Evolutionary conservation across 1,284 basidiomycete species (phyloP), one percentile per base, ranked within the genome.

Genomic region (Vanrija humicola): DNA sequence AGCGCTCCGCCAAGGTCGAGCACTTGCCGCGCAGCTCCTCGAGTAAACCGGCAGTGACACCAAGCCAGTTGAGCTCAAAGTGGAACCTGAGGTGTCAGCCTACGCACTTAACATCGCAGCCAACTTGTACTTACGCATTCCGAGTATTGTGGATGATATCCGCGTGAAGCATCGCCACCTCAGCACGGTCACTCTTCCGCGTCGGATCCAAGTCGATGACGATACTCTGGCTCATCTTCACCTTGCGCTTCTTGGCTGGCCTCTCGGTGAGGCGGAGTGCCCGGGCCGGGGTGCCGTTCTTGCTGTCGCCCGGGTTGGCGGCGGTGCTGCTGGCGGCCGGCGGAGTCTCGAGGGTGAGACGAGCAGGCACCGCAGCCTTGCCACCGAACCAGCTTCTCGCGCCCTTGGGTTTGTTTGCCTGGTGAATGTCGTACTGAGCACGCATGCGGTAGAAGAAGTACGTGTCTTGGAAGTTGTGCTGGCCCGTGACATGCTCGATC

Each of bases 61-160:
- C 93, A 23, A 98, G 86, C 95, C 96, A 98, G 64, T 98, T 92
- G 43, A 98, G 81, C 75, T 98, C 94, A 67, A 96, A 91, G 75
- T 96, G 92, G 77, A 94, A 94, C 0, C 73, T 74, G 55, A 14
- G 6, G 25, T 19, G 28, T 56, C 53, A 56, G 55, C 40, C 9
- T 14, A 14, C 34, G 1, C 9, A 1, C 9, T 3, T 10, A 12
- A 34, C 34, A 47, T 10, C 25, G 45, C 21, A 23, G 43, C 1
- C 3, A 5, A 1, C 12, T 4, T 23, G 21, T 23, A 71, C 74
- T 68, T 51, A 76, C 54, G 90, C 90, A 42, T 88, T 94, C 16
- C 82, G 83, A 0, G 90, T 87, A 68, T 95, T 95, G 74, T 96
- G 92, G 50, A 93, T 88, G 55, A 94, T 85, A 73, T 96, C 93